Evolutionary conservation across 768 basidiomycete species (phyloP).

Genomic region (Hydnum rufescens): DNA sequence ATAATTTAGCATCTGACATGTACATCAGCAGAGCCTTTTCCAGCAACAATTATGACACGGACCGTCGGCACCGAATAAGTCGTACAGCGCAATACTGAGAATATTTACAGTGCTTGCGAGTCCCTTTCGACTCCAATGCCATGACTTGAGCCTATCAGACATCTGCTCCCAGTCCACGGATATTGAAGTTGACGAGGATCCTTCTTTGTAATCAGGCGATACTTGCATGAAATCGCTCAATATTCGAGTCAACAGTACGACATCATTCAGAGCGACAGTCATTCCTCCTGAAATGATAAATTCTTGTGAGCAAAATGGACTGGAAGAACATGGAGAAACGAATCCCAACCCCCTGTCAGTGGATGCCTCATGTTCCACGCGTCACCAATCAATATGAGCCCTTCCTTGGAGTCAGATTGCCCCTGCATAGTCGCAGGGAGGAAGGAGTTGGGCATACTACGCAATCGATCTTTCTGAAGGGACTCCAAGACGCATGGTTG

Average conservation of each 20-base stretch:
- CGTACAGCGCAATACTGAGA: conserved; percentile 80
- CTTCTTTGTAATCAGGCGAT: background rate
- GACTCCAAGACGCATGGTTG: conserved; percentile 45
- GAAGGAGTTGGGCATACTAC: conserved; percentile 92
- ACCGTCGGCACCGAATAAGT: conserved; percentile 89
- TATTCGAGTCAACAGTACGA: conserved; percentile 37
- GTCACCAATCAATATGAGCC: conserved; percentile 76
- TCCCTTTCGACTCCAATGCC: conserved; percentile 78
- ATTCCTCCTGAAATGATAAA: conserved; percentile 45
- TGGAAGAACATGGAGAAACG: background rate
- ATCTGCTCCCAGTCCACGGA: conserved; percentile 20
- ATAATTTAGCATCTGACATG: conserved; percentile 7
- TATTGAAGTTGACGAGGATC: background rate
- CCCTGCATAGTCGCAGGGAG: conserved; percentile 60
- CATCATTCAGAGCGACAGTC: conserved; percentile 86
- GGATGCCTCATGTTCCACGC: conserved; percentile 99
- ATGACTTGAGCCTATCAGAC: conserved; percentile 32
- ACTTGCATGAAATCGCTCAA: conserved; percentile 4
- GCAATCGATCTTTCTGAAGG: conserved; percentile 58
- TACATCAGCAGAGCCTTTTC: background rate
- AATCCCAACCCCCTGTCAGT: conserved; percentile 44
- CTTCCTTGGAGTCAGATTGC: conserved; percentile 31
- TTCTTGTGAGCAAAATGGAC: too few relatives aligned
- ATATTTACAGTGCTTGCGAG: conserved; percentile 80
- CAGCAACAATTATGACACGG: conserved; percentile 16